Conservation (phyloP, 2,329 filamentous ascomycete species). For the Aureobasidium pullulans region DNA sequence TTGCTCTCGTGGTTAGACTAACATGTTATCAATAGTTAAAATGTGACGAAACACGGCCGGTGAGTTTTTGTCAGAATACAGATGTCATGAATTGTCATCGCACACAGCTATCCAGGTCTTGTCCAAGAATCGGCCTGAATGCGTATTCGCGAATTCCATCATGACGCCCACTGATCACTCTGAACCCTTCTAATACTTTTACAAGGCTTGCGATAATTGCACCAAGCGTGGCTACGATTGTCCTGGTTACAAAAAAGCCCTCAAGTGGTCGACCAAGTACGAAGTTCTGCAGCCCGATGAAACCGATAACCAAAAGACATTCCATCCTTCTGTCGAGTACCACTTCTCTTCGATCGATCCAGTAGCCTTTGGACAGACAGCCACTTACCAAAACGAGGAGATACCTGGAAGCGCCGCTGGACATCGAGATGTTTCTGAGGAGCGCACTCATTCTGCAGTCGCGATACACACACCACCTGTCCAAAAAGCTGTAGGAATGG, state of each 20-base stretch:
- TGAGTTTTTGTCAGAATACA: background rate
- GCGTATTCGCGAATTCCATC: no score
- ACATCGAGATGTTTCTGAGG: background rate
- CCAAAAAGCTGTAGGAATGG: background rate
- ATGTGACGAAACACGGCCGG: slow-evolving; percentile 37
- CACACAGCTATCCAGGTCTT: background rate
- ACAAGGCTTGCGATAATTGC: slow-evolving; percentile 34
- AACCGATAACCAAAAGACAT: slow-evolving; percentile 4
- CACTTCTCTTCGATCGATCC: slow-evolving; percentile 17
- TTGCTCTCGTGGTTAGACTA: background rate
- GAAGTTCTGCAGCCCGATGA: slow-evolving; percentile 34
- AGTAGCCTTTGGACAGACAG: slow-evolving; percentile 9
- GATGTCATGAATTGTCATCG: background rate
- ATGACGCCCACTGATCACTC: no score
- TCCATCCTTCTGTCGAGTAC: slow-evolving; percentile 14
- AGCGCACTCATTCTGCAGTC: background rate
- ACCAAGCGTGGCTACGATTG: slow-evolving; percentile 36
- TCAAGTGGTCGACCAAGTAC: slow-evolving; percentile 44
- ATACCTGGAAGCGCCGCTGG: background rate
- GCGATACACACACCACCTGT: background rate
- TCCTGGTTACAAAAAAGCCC: slow-evolving; percentile 40
- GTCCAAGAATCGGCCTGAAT: background rate
- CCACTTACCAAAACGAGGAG: background rate
- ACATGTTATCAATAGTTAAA: slow-evolving; percentile 23
- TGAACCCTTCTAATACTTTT: background rate